phyloP scores from a whole-genome alignment of 129 eudicot genomes.

The Flaveria brownii region DNA sequence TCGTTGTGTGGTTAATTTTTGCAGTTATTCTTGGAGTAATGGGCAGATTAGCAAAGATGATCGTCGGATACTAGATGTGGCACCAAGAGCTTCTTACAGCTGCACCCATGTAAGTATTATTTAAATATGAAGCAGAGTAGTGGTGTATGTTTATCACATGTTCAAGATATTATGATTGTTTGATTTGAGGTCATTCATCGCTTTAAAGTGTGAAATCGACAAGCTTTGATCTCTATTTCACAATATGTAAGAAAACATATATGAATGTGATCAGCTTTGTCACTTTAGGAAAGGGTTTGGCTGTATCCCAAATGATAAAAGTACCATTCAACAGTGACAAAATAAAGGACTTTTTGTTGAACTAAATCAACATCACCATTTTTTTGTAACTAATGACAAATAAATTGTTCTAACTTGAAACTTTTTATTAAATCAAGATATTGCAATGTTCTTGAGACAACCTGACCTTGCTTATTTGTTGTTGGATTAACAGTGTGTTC shows the following conservation, averaged over 20 bases:
- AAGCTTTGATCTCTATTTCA: background rate
- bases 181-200: background rate
- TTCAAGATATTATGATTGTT: background rate
- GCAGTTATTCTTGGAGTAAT: slow-evolving; percentile 29
- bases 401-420: background rate
- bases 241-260: background rate
- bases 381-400: background rate
- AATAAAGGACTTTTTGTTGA: slow-evolving; percentile 6
- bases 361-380: background rate
- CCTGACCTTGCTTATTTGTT: background rate
- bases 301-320: slow-evolving; percentile 1
- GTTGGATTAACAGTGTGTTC: background rate
- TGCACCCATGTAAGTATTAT: slow-evolving; percentile 26
- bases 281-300: background rate
- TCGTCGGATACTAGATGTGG: slow-evolving; percentile 20
- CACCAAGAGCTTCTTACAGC: slow-evolving; percentile 22
- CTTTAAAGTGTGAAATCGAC: no score
- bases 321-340: slow-evolving; percentile 16
- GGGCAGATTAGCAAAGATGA: slow-evolving; percentile 22
- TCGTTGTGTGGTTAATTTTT: background rate
- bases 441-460: background rate
- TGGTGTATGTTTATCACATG: background rate
- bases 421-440: background rate
- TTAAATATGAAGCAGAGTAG: background rate
- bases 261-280: background rate